Base-by-base conservation (phyloP, 352 stramenopile genomes). In the Elongisporangium anandrum region DNA sequence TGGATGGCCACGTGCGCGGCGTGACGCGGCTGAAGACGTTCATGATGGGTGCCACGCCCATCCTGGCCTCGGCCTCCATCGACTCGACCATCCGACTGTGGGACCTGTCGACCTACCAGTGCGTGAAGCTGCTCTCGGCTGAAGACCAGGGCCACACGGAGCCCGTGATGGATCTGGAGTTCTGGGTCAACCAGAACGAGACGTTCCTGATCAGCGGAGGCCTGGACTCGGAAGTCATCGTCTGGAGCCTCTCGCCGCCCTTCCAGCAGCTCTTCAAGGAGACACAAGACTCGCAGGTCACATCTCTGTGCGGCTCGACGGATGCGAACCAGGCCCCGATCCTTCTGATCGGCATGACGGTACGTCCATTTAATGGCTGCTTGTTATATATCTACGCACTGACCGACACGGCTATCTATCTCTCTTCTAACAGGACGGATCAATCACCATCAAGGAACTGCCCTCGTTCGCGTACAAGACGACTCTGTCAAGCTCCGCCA, bases 401-500 rank as follows among this genome's bases (percentile, higher is more conserved):
- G 45, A 56, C 52, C 67, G n/a, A n/a, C n/a, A n/a, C n/a, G n/a
- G 8, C 63, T 64, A 17, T 38, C 57, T 52, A 58, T 68, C 23
- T 67, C 52, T 54, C 52, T 51, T 38, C 9, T 15, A 50, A 23
- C 57, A 92, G 84, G 82, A 93, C 59, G 85, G 85, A 23, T 68
- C 71, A 24, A 92, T 95, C 41, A 85, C 82, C 38, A 70, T 95
- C 49, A 95, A 95, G 62, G 85, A 95, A 49, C 66, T 95, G 51
- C 83, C 85, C 23, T 86, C 83, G 23, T 93, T 93, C 54, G 77
- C 84, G 61, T 95, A 95, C 68, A 95, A 93, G 70, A 90, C 78
- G 38, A 87, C 73, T 55, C 70, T 93, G 23, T 71, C 72, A 0
- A 63, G 63, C n/a, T 66, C 59, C 52, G 64, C 81, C 38, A 95